Base-by-base conservation (phyloP, 1,139 yeast species). In the Fermentozyma sake region DNA sequence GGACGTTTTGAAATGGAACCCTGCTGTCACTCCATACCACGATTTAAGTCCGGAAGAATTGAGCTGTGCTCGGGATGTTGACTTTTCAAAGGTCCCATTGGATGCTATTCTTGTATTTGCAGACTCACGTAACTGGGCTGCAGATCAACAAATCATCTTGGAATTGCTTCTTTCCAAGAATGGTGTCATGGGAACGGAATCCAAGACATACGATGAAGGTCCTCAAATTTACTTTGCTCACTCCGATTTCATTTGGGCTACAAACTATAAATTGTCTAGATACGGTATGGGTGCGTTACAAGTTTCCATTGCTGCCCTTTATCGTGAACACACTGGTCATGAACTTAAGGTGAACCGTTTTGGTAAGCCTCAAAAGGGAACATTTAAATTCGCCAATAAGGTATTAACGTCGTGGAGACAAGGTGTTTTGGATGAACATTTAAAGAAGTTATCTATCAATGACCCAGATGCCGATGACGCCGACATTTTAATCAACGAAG, bases 271-370 rank as follows among this genome's bases (percentile, higher is more conserved):
- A 42, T 67, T 82, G 37, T 76, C 84, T 14, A 68, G 95, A 53
- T 82, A 83, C 51, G 94, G 94, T 38, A 83, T 83, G 93, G 95
- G 95, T 38, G 94, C 94, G 3, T 65, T 83, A 42, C 93, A 81
- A 53, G 89, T 83, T 26, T 79, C 91, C 10, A 78, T 81, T 50
- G 87, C 89, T 30, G 94, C 93, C 1, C 63, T 83, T 29, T 83
- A 76, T 54, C 72, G 79, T 48, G 93, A 82, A 48, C 87, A 79
- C 48, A 82, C 93, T 4, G 93, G 93, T 33, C 70, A 68, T 38
- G 89, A 82, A 47, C 65, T 83, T 45, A 76, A 77, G 44, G 87
- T 82, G 24, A 80, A 79, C 37, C 62, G 89, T 50, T 82, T 81
- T 47, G 95, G 94, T 46, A 83, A 83, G 54, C 94, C 95, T 3